Base-by-base conservation (phyloP, 768 basidiomycete genomes). In the Filobasidium wieringae region DNA sequence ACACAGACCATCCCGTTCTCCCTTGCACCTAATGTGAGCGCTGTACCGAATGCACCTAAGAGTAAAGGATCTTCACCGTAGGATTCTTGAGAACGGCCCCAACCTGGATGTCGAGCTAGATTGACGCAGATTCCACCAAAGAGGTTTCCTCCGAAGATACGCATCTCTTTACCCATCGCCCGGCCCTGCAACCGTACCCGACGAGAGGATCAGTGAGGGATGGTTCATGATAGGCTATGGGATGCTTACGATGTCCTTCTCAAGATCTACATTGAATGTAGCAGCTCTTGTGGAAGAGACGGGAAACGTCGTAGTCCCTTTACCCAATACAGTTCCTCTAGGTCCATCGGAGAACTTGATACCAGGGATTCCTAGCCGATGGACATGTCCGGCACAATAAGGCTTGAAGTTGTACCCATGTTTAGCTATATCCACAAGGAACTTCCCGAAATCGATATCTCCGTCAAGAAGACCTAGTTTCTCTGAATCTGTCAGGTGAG, bases 1-100 rank as follows among this genome's bases (percentile, higher is more conserved):
- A 58, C 50, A 29, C 50, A 51, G 9, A 51, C 57, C 14, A 51
- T 52, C 8, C 32, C 57, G 33, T 58, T 58, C 22, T 39, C 14
- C 26, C 15, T 15, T 14, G 41, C 40, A 36, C 57, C 57, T 11
- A 22, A n/a, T 49, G 26, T 52, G 34, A 51, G 37, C 1, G 57
- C 49, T 1, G 57, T 51, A 27, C 50, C 57, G 19, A 58, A 37
- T 17, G 32, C 17, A 11, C 57, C 57, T 5, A 43, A 12, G 9
- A 51, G 49, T 5, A 52, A 27, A 26, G 57, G 51, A 22, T 53
- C 51, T 24, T 53, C 51, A 2, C 51, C 51, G 34, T 53, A 53
- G 6, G 51, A 53, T 37, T 53, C 51, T 53, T 53, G 34, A 7
- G 30, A 19, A 22, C 51, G 51, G 27, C 51, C 51, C 51, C 51